A percentile compares a stretch with the other conserved stretches of the same genome.
phyloP scores from a whole-genome alignment of 495 filamentous ascomycete species.

The Friedmanniomyces endolithicus region DNA sequence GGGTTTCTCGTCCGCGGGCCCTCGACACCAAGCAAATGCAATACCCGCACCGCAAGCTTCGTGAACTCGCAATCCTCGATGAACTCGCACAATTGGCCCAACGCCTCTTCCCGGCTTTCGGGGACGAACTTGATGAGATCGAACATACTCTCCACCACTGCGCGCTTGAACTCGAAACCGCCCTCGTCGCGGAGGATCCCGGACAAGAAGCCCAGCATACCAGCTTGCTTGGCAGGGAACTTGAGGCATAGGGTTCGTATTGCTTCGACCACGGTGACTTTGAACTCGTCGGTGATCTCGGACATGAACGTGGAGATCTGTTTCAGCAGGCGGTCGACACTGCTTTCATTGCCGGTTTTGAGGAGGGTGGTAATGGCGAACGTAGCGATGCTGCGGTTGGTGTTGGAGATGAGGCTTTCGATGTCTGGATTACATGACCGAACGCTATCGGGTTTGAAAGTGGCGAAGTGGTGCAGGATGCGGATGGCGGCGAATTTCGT shows the following conservation, averaged over 20 bases:
- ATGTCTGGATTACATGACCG: constrained; percentile 94
- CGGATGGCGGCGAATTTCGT: constrained; percentile 97
- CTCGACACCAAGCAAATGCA: constrained; percentile 87
- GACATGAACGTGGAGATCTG: constrained; percentile 94
- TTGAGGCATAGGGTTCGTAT: constrained; percentile 94
- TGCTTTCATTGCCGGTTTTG: constrained; percentile 95
- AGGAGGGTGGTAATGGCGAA: constrained; percentile 96
- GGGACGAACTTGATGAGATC: constrained; percentile 98
- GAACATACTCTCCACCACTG: constrained; percentile 98
- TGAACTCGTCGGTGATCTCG: constrained; percentile 97
- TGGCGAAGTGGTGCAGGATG: constrained; percentile 90
- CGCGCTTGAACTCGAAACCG: constrained; percentile 95
- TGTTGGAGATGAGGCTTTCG: constrained; percentile 87
- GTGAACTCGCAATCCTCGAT: constrained; percentile 99
- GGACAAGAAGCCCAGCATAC: constrained; percentile 93
- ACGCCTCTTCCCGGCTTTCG: constrained; percentile 91
- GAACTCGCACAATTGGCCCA: constrained; percentile 95
- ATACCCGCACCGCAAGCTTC: constrained; percentile 87
- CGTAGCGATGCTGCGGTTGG: constrained; percentile 93
- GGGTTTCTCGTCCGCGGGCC: constrained; percentile 91
- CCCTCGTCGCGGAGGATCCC: constrained; percentile 91
- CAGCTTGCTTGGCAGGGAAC: constrained; percentile 94
- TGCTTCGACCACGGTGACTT: constrained; percentile 97
- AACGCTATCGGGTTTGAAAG: constrained; percentile 86
- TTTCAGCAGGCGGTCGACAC: constrained; percentile 95